Evolutionary conservation across 257 asterid genomes (phyloP).

Genomic region (Solanum acaule): DNA sequence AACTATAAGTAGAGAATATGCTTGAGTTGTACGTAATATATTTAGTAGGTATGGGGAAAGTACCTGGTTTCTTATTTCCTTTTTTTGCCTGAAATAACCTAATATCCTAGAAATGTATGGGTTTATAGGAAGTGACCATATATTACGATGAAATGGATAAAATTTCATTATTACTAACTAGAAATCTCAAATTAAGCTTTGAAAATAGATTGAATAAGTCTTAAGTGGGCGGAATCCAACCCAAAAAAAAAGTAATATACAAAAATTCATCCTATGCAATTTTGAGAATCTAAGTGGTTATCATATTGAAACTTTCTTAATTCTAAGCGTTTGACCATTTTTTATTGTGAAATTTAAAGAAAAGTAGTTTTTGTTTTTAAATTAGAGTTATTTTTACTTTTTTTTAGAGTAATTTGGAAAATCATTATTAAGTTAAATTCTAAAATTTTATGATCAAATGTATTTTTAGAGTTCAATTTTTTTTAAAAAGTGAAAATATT

Average conservation of each 20-base stretch:
- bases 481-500: no score
- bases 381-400: no score
- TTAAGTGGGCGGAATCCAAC: not conserved
- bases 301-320: not conserved
- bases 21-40: not conserved
- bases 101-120: not conserved
- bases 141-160: not conserved
- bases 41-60: not conserved
- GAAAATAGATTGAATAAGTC: not conserved
- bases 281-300: not conserved
- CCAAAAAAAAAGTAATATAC: not conserved
- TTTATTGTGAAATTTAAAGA: no score
- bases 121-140: not conserved
- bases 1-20: not conserved
- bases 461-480: not conserved
- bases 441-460: no score
- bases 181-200: not conserved
- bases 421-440: no score
- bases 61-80: not conserved
- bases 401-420: not conserved
- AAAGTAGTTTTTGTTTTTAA: no score
- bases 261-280: not conserved
- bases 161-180: not conserved
- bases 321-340: no score
- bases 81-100: not conserved